These are phyloP conservation scores for Penicillium maclennaniae DNA, from an alignment of 495 filamentous ascomycete genomes.

Conservation along the genomic window DNA sequence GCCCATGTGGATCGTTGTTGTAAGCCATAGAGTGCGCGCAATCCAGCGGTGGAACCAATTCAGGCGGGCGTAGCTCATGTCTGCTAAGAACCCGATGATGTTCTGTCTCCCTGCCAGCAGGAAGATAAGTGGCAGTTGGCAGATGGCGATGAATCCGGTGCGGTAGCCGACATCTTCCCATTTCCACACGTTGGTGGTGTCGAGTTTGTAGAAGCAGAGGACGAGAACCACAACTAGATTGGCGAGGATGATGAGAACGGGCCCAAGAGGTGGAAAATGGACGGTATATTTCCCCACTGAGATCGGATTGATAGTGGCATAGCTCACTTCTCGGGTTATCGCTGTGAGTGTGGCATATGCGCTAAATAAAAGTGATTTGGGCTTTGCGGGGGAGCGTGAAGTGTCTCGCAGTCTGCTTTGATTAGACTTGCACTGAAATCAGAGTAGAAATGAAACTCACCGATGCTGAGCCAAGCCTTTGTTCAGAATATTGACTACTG, in stretches of 20 bases:
- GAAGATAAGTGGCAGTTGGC: slow-evolving; percentile 79
- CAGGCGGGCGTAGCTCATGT: slow-evolving; percentile 67
- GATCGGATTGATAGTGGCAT: slow-evolving; percentile 56
- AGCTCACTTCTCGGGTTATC: slow-evolving; percentile 60
- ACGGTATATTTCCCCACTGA: slow-evolving; percentile 38
- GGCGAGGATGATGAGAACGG: slow-evolving; percentile 32
- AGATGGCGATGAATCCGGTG: slow-evolving; percentile 69
- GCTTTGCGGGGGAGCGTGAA: slow-evolving; percentile 56
- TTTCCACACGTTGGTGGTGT: slow-evolving; percentile 27
- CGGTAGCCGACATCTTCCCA: slow-evolving; percentile 75
- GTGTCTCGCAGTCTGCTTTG: slow-evolving; percentile 25
- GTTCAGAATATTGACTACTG: slow-evolving; percentile 48
- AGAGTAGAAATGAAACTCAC: slow-evolving; percentile 22
- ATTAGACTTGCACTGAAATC: neutral
- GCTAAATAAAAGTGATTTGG: slow-evolving; percentile 52
- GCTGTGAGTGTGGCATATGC: slow-evolving; percentile 66
- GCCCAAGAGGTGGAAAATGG: slow-evolving; percentile 48
- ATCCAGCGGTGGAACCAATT: slow-evolving; percentile 87
- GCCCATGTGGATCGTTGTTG: slow-evolving; percentile 68
- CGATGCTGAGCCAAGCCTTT: slow-evolving; percentile 44
- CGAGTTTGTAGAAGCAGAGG: slow-evolving; percentile 42
- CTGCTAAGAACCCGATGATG: slow-evolving; percentile 63
- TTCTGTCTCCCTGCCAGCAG: slow-evolving; percentile 77
- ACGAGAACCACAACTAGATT: slow-evolving; percentile 38
- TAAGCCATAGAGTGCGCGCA: slow-evolving; percentile 69